Percentiles rank a stretch among this genome's conserved stretches.
These are phyloP conservation scores for Colletotrichum lupini DNA, from an alignment of 2,329 filamentous ascomycete species.

Conservation along the genomic window DNA sequence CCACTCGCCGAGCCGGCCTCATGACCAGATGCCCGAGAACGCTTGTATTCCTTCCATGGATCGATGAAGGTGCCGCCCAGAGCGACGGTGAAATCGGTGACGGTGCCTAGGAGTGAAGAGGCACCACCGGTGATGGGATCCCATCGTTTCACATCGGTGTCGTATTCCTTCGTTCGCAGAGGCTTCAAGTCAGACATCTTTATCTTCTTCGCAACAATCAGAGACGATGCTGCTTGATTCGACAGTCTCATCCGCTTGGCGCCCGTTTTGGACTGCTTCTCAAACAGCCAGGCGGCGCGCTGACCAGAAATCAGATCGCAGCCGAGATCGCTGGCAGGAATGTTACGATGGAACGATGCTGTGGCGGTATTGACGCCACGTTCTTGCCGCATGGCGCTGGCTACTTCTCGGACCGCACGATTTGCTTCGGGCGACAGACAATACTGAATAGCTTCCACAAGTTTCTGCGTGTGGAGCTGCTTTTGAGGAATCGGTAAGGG, in stretches of 20 bases:
- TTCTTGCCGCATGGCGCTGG: slow-evolving; percentile 47
- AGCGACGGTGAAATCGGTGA: slow-evolving; percentile 31
- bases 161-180: neutral
- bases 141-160: slow-evolving; percentile 47
- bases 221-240: slow-evolving; percentile 5
- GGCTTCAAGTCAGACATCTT: slow-evolving; percentile 49
- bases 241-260: slow-evolving; percentile 14
- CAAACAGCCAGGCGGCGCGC: slow-evolving; percentile 62
- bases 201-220: slow-evolving; percentile 7
- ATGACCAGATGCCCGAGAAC: neutral
- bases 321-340: slow-evolving; percentile 45
- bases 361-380: slow-evolving; percentile 43
- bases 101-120: slow-evolving; percentile 8
- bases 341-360: slow-evolving; percentile 50
- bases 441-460: slow-evolving; percentile 48
- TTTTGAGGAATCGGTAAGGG: slow-evolving; percentile 50
- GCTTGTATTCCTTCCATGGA: slow-evolving; percentile 31
- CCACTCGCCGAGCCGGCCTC: slow-evolving; percentile 19
- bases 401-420: slow-evolving; percentile 45
- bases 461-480: slow-evolving; percentile 44
- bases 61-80: slow-evolving; percentile 34
- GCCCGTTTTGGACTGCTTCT: slow-evolving; percentile 39
- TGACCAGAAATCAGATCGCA: slow-evolving; percentile 54
- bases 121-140: slow-evolving; percentile 37
- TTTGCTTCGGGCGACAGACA: slow-evolving; percentile 45